Base-by-base conservation (phyloP, 345 rosid genomes). In the Salix purpurea region DNA sequence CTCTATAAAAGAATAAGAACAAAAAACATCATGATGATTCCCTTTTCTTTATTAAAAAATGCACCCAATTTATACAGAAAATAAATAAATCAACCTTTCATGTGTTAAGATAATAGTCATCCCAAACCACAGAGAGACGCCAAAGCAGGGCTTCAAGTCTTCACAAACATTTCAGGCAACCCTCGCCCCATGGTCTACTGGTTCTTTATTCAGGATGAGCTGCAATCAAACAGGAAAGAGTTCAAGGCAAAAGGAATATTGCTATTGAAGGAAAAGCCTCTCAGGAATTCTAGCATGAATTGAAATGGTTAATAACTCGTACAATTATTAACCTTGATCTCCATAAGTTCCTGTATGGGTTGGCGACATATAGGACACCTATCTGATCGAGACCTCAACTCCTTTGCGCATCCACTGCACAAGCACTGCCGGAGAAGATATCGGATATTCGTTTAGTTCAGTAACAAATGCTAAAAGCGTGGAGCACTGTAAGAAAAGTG, bases 321-420 rank as follows among this genome's bases (percentile, higher is more conserved):
- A 84, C 87, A 74, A 4, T 64, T 48, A 50, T 61, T 70, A 58
- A 81, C 80, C 78, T 81, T 83, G 73, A 83, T 81, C 85, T 79
- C 82, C 36, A 86, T 0, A 34, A 83, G 84, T 79, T 83, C 39
- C 54, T 84, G 12, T n/a, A 83, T 81, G 14, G 79, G 73, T 46
- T 84, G 85, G 42, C 82, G 83, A 30, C 85, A 81, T 19, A 81
- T 79, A 1, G 85, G 88, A 72, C 85, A 82, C 42, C 80, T 79
- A 52, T 79, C 76, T 12, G 84, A 73, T 52, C 74, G 81, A 32
- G 72, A 65, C 77, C 74, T 70, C 82, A 83, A 75, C 39, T 62
- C 71, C 73, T 79, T 69, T 4, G 87, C 85, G 79, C 87, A 86
- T 28, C 76, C 84, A 50, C 81, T 67, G 73, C 83, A 86, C 67